These are phyloP conservation scores for Biscutella auriculata DNA, from an alignment of 441 rosid genomes.

Conservation along the genomic window DNA sequence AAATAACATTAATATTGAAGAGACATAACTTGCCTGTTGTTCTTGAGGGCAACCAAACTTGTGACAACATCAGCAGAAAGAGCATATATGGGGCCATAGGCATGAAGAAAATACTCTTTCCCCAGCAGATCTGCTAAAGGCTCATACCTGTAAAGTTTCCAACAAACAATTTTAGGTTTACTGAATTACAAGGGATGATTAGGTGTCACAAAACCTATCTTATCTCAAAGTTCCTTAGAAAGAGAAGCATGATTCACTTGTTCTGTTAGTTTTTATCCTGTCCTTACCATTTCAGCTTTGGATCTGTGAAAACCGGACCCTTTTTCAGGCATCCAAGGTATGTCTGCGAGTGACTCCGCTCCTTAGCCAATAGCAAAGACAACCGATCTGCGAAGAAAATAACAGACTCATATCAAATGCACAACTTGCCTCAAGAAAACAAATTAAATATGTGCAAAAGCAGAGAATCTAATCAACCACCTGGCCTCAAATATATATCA, in stretches of 20 bases:
- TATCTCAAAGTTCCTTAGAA: not conserved
- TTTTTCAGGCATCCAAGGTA: conserved; percentile 92
- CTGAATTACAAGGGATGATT: conserved; percentile 1
- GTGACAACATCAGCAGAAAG: conserved; percentile 85
- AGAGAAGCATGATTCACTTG: not conserved
- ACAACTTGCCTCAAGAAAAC: not conserved
- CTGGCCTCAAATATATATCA: conserved; percentile 86
- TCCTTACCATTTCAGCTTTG: conserved; percentile 69
- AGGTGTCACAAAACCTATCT: not conserved
- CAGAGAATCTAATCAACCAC: conserved; percentile 20
- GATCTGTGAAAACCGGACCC: conserved; percentile 79
- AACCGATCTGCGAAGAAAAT: conserved; percentile 50
- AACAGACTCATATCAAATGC: not conserved
- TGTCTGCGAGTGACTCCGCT: conserved; percentile 66
- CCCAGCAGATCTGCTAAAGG: conserved; percentile 65
- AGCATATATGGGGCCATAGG: conserved; percentile 93
- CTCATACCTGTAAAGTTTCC: conserved; percentile 62
- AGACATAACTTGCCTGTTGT: conserved; percentile 48
- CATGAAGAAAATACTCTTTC: conserved; percentile 82
- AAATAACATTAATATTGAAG: not conserved
- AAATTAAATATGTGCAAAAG: not conserved
- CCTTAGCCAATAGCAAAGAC: conserved; percentile 68
- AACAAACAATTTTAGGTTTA: not conserved
- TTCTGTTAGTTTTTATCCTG: not conserved
- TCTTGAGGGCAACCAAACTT: conserved; percentile 74